Evolutionary conservation across 2,329 filamentous ascomycete species (phyloP).

Genomic region (Salinomyces thailandicus): DNA sequence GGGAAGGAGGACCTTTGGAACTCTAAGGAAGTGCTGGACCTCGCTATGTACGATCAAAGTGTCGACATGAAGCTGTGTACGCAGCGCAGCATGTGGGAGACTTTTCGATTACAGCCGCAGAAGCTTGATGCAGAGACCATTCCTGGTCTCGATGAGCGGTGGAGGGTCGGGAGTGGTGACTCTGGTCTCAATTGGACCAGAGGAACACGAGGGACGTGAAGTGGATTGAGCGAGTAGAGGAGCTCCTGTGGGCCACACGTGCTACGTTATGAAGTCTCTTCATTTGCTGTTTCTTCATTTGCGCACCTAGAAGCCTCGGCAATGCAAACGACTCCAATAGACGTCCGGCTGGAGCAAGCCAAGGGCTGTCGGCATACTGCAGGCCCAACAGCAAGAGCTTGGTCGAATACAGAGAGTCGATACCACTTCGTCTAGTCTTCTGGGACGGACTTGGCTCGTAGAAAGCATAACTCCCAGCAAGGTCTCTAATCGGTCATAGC

Average conservation of each 20-base stretch:
- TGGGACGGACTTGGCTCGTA: not conserved
- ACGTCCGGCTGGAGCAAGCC: not conserved
- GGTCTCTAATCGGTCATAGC: no score
- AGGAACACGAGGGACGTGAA: not conserved
- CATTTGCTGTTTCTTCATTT: not conserved
- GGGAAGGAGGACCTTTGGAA: constrained; percentile 20
- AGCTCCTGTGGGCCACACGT: not conserved
- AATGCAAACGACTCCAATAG: not conserved
- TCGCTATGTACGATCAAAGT: constrained; percentile 39
- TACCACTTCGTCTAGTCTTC: no score
- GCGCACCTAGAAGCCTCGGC: not conserved
- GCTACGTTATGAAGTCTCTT: not conserved
- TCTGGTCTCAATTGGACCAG: not conserved
- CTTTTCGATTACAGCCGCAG: constrained; percentile 5
- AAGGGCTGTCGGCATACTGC: not conserved
- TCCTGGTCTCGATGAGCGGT: constrained; percentile 3
- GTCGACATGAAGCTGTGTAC: constrained; percentile 31
- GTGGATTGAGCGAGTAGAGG: not conserved
- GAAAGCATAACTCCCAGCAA: not conserved
- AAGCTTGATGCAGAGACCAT: not conserved
- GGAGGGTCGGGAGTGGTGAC: constrained; percentile 2
- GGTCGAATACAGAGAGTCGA: no score
- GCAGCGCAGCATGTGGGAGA: constrained; percentile 28
- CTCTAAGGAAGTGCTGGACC: constrained; percentile 28
- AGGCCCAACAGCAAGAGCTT: no score